Evolutionary conservation across 2,329 filamentous ascomycete species (phyloP).

Genomic region (Pyrenophora seminiperda): DNA sequence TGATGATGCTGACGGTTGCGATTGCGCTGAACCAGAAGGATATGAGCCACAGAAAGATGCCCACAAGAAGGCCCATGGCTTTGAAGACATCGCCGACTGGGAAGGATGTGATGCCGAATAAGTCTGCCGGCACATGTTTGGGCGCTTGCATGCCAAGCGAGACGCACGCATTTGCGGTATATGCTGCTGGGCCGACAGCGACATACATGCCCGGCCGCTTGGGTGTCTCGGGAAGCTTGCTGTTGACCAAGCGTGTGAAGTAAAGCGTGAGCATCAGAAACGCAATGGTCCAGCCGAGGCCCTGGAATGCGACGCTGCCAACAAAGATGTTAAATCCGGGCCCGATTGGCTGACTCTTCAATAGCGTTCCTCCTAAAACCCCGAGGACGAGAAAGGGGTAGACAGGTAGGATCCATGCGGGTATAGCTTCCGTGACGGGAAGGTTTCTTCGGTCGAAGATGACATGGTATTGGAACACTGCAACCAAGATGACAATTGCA

Average conservation of each 20-base stretch:
- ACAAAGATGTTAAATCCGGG: slow-evolving; percentile 41
- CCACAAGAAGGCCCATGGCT: slow-evolving; percentile 50
- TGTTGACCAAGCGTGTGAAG: slow-evolving; percentile 71
- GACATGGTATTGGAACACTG: slow-evolving; percentile 98
- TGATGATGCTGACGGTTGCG: slow-evolving; percentile 45
- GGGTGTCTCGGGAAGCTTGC: slow-evolving; percentile 54
- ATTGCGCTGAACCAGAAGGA: slow-evolving; percentile 58
- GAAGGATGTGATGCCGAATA: slow-evolving; percentile 40
- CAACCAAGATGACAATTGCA: slow-evolving; percentile 43
- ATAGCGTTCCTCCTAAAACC: slow-evolving; percentile 42
- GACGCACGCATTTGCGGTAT: slow-evolving; percentile 34
- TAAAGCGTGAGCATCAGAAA: slow-evolving; percentile 71
- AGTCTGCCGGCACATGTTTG: slow-evolving; percentile 40
- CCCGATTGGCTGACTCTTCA: slow-evolving; percentile 42
- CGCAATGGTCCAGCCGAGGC: slow-evolving; percentile 68
- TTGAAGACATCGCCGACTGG: slow-evolving; percentile 47
- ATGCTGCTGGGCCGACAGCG: slow-evolving; percentile 51
- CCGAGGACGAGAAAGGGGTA: slow-evolving; percentile 47
- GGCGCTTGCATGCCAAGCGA: slow-evolving; percentile 52
- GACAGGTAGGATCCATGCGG: slow-evolving; percentile 46
- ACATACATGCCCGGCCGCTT: slow-evolving; percentile 58
- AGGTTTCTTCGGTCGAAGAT: slow-evolving; percentile 81
- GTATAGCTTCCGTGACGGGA: slow-evolving; percentile 47
- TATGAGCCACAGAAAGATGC: slow-evolving; percentile 56
- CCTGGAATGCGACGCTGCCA: slow-evolving; percentile 70